Conservation (phyloP, 495 filamentous ascomycete species). For the Lasiosphaeriaceae sp. region DNA sequence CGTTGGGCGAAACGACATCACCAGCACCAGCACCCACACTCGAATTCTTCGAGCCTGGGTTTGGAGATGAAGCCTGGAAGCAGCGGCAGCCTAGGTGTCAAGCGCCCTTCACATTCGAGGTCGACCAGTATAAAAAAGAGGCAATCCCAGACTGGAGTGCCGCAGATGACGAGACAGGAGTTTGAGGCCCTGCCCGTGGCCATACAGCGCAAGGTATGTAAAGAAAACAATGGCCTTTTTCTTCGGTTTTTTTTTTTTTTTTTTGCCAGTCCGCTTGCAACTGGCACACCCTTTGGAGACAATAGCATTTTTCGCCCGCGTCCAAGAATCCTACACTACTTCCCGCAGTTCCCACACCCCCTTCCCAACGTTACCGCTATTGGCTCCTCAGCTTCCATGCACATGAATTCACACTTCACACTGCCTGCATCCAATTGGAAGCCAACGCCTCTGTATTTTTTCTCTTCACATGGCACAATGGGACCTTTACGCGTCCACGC, state of each 20-base stretch:
- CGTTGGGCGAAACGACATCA: constrained; percentile 28
- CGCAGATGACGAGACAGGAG: constrained; percentile 34
- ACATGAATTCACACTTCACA: constrained; percentile 22
- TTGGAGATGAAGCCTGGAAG: constrained; percentile 19
- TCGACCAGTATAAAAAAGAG: constrained; percentile 22
- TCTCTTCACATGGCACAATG: constrained; percentile 10
- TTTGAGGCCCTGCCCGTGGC: constrained; percentile 54
- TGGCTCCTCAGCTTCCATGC: constrained; percentile 23
- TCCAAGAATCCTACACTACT: neutral
- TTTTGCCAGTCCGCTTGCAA: no score
- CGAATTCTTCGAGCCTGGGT: constrained; percentile 4
- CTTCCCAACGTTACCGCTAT: constrained; percentile 10
- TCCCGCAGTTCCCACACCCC: constrained; percentile 2
- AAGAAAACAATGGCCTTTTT: neutral
- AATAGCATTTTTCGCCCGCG: no score
- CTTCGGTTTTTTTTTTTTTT: neutral
- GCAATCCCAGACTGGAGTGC: constrained; percentile 20
- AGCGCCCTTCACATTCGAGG: constrained; percentile 20
- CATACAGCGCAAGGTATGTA: constrained; percentile 54
- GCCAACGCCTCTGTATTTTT: constrained; percentile 6
- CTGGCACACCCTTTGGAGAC: no score
- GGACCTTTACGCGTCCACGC: constrained; percentile 1
- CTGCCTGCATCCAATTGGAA: constrained; percentile 21
- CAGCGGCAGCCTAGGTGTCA: constrained; percentile 16
- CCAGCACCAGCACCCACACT: constrained; percentile 21